Conservation (phyloP, 768 basidiomycete genomes). For the Kwoniella heveanensis region DNA sequence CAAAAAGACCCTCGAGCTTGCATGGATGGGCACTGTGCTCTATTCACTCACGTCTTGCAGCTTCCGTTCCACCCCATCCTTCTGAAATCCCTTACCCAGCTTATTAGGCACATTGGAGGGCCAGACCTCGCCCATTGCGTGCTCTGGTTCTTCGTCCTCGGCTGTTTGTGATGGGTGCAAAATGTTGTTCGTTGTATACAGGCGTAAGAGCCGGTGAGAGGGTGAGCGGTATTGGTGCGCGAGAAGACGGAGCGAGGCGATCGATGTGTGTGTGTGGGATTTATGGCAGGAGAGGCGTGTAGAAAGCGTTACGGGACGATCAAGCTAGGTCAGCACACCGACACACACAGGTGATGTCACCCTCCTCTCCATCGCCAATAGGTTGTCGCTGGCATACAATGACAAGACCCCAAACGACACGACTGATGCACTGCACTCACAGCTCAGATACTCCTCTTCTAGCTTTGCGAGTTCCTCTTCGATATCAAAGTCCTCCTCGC, state of each 20-base stretch:
- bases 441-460: slow-evolving; percentile 20
- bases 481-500: slow-evolving; percentile 40
- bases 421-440: slow-evolving; percentile 6
- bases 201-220: background rate
- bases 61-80: slow-evolving; percentile 12
- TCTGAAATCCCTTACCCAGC: slow-evolving; percentile 29
- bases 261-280: background rate
- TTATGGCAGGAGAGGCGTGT: background rate
- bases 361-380: background rate
- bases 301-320: background rate
- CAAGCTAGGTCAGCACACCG: background rate
- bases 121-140: slow-evolving; percentile 40
- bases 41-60: slow-evolving; percentile 19
- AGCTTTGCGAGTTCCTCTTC: slow-evolving; percentile 39
- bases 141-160: slow-evolving; percentile 33
- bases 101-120: slow-evolving; percentile 40
- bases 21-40: too few relatives aligned
- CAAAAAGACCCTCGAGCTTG: too few relatives aligned
- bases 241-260: background rate
- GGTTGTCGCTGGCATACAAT: background rate
- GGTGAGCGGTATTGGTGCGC: slow-evolving; percentile 1
- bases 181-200: too few relatives aligned
- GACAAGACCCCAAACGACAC: background rate
- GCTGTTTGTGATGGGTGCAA: too few relatives aligned
- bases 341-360: background rate